Base-by-base conservation (phyloP, 2,329 filamentous ascomycete species). In the Colletotrichum sp. region DNA sequence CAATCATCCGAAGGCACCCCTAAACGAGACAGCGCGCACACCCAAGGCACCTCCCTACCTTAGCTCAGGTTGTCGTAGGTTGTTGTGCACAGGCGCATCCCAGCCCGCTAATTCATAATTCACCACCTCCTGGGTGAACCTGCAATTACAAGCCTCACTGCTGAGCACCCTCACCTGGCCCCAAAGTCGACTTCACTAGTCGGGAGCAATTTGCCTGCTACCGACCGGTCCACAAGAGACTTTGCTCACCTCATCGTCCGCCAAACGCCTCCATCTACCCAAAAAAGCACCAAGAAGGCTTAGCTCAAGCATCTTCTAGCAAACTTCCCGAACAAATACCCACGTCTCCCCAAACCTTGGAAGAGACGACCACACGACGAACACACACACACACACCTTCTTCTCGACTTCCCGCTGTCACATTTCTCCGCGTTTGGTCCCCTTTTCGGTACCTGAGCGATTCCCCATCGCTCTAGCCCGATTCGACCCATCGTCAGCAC, bases 391-490 rank as follows among this genome's bases (percentile, higher is more conserved):
- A 52, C 57, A 67, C 72, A 71, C 64, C 57, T 32, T 57, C 29
- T 62, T 36, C 71, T 65, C 55, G 69, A 73, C 65, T 30, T 74
- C 34, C 70, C 70, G 71, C 74, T 76, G 74, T 76, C 70, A 76
- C 64, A 74, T 74, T 76, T 76, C 74, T 76, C 74, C 65, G 70
- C 74, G 70, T 68, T 73, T 55, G 55, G 44, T 74, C 71, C 64
- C 39, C 32, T 59, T 76, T 61, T 59, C 65, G 64, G 74, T 74
- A 69, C 71, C 74, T 74, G 74, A 62, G 49, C 74, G 25, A 69
- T 49, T 69, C 61, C 32, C 70, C 34, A 69, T 69, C 65, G 59
- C 59, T 39, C 70, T 76, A 69, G 74, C 62, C 64, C 29, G 70
- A 69, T 76, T 73, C 49, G 69, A 71, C n/a, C 30, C 59, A 25